Percentiles rank a stretch among this genome's conserved stretches.
phyloP scores from a whole-genome alignment of 2,329 filamentous ascomycete genomes.

The Hypoxylon sp. region DNA sequence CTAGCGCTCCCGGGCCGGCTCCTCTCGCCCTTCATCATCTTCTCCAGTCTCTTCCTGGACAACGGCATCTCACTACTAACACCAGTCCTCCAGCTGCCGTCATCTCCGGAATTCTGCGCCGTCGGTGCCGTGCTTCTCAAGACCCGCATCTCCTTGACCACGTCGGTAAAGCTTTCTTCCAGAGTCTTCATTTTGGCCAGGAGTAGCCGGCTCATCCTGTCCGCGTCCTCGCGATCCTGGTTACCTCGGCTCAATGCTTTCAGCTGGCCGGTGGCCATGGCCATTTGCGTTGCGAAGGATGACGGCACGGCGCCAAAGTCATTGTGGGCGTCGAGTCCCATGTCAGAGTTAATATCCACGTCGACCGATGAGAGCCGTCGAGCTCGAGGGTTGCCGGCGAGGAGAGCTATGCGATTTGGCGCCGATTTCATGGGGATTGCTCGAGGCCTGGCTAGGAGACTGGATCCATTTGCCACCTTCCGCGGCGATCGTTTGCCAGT shows the following conservation, averaged over 20 bases:
- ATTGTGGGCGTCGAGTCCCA: constrained; percentile 69
- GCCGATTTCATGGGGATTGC: constrained; percentile 69
- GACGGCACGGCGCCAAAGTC: constrained; percentile 74
- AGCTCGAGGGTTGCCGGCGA: constrained; percentile 62
- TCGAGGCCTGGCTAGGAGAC: constrained; percentile 63
- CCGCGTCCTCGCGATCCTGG: constrained; percentile 60
- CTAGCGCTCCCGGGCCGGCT: constrained; percentile 58
- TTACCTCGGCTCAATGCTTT: constrained; percentile 56
- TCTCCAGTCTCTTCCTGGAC: constrained; percentile 17
- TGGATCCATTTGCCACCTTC: constrained; percentile 56
- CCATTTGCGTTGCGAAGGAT: constrained; percentile 86
- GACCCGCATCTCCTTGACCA: constrained; percentile 83
- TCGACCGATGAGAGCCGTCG: constrained; percentile 73
- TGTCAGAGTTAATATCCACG: constrained; percentile 79
- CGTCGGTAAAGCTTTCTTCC: constrained; percentile 89
- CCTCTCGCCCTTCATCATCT: constrained; percentile 18
- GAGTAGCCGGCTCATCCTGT: constrained; percentile 83
- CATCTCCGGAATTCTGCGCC: constrained; percentile 64
- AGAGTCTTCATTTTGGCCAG: constrained; percentile 92
- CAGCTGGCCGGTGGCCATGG: constrained; percentile 73
- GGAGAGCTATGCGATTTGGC: constrained; percentile 66
- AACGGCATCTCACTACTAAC: constrained; percentile 26
- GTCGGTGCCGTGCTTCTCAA: constrained; percentile 63
- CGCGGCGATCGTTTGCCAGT: constrained; percentile 61
- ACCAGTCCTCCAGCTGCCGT: constrained; percentile 49